Conservation (phyloP, 2,329 filamentous ascomycete genomes). For the Rhytidhysteron rufulum region DNA sequence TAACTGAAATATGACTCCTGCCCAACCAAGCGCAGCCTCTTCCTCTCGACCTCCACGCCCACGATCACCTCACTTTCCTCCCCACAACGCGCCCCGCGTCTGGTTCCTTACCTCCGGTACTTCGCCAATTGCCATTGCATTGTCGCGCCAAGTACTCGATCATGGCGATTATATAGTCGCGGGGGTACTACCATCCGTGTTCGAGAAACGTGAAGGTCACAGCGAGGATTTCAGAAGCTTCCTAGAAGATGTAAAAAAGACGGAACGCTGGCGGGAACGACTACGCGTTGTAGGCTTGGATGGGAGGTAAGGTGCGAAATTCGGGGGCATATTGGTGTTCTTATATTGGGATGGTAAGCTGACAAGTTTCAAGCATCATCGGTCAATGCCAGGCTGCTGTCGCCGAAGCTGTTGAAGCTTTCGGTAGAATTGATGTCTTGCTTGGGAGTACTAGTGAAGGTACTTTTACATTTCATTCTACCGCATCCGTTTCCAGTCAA, state of each 20-base stretch:
- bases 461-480: slow-evolving; percentile 33
- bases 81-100: slow-evolving; percentile 68
- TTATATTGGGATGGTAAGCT: no score
- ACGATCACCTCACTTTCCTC: slow-evolving; percentile 52
- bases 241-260: slow-evolving; percentile 63
- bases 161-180: slow-evolving; percentile 90
- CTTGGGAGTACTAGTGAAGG: slow-evolving; percentile 86
- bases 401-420: slow-evolving; percentile 78
- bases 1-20: slow-evolving; percentile 1
- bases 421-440: slow-evolving; percentile 84
- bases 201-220: slow-evolving; percentile 65
- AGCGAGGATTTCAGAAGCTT: slow-evolving; percentile 78
- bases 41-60: slow-evolving; percentile 30
- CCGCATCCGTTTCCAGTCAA: not conserved
- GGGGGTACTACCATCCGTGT: slow-evolving; percentile 73
- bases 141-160: slow-evolving; percentile 76
- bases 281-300: slow-evolving; percentile 62
- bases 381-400: slow-evolving; percentile 79
- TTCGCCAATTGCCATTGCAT: slow-evolving; percentile 77
- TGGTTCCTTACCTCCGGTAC: slow-evolving; percentile 90
- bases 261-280: slow-evolving; percentile 76
- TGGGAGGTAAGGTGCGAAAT: slow-evolving; percentile 42
- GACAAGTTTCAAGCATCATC: no score
- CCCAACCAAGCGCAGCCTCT: slow-evolving; percentile 4
- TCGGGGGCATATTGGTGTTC: no score